Evolutionary conservation across 208 protist genomes (phyloP).

Genomic region (Tritrichomonas musculus): DNA sequence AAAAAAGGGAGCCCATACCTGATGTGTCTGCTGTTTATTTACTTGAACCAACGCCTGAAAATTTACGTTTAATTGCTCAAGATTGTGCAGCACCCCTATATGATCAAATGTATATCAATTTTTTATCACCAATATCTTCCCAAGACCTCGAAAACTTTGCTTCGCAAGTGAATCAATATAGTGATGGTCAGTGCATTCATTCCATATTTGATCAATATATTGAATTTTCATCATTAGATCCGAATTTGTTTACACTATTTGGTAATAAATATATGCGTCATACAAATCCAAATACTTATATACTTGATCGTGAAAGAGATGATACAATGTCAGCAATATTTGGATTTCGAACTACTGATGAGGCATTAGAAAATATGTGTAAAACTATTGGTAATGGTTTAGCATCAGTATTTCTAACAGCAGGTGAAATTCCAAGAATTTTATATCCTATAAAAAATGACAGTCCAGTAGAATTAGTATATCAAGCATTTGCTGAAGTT

Average conservation of each 20-base stretch:
- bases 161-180: background rate
- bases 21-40: background rate
- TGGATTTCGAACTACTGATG: background rate
- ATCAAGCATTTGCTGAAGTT: background rate
- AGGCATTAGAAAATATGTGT: background rate
- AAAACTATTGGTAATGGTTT: background rate
- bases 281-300: too few species aligned
- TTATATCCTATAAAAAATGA: background rate
- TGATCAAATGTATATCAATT: background rate
- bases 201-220: slow-evolving; percentile 21
- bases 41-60: background rate
- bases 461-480: background rate
- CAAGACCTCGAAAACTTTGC: background rate
- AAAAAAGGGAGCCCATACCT: background rate
- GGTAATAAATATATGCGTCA: too few species aligned
- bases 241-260: background rate
- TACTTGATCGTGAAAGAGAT: too few species aligned
- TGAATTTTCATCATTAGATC: slow-evolving; percentile 4
- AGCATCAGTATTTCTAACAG: background rate
- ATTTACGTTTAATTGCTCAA: background rate
- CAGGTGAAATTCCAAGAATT: background rate
- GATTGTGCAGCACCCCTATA: background rate
- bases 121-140: background rate
- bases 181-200: background rate
- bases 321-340: background rate